Evolutionary conservation across 2,329 filamentous ascomycete genomes (phyloP).

Genomic region (Ascosphaera apis): DNA sequence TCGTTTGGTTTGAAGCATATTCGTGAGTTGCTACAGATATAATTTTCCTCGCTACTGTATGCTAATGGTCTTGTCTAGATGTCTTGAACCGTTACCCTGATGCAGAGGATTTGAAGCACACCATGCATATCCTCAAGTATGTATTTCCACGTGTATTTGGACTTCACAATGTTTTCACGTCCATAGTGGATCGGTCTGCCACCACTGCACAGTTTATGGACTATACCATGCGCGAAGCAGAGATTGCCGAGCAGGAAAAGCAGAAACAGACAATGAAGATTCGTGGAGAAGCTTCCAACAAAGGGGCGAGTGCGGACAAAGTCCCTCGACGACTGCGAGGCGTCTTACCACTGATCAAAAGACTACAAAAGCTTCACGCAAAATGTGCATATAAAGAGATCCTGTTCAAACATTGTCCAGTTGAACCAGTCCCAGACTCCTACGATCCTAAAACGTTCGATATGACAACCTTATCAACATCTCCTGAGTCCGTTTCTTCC

Average conservation of each 20-base stretch:
- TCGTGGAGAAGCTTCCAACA: not conserved
- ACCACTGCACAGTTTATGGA: slow-evolving; percentile 58
- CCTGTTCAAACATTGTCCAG: slow-evolving; percentile 59
- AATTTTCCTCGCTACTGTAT: slow-evolving; percentile 1
- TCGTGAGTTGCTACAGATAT: slow-evolving; percentile 30
- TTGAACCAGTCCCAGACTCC: slow-evolving; percentile 7
- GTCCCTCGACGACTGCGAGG: slow-evolving; percentile 37
- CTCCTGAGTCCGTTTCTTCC: slow-evolving; percentile 47
- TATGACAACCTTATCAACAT: slow-evolving; percentile 45
- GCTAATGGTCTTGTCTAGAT: slow-evolving; percentile 29
- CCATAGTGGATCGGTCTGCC: slow-evolving; percentile 36
- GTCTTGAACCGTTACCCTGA: slow-evolving; percentile 49
- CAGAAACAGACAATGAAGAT: slow-evolving; percentile 1
- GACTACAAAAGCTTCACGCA: slow-evolving; percentile 45
- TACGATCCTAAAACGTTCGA: slow-evolving; percentile 11
- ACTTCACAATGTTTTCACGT: slow-evolving; percentile 80
- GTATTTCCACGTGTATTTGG: slow-evolving; percentile 82
- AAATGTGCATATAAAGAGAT: slow-evolving; percentile 62
- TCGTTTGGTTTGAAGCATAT: slow-evolving; percentile 58
- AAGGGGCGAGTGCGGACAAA: slow-evolving; percentile 5
- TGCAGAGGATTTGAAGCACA: slow-evolving; percentile 27
- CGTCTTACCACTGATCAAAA: slow-evolving; percentile 33
- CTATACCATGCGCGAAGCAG: slow-evolving; percentile 64
- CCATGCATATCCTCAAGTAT: slow-evolving; percentile 61
- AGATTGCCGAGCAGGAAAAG: slow-evolving; percentile 30